Conservation (phyloP, 768 basidiomycete genomes). For the Lactifluus piperatus region DNA sequence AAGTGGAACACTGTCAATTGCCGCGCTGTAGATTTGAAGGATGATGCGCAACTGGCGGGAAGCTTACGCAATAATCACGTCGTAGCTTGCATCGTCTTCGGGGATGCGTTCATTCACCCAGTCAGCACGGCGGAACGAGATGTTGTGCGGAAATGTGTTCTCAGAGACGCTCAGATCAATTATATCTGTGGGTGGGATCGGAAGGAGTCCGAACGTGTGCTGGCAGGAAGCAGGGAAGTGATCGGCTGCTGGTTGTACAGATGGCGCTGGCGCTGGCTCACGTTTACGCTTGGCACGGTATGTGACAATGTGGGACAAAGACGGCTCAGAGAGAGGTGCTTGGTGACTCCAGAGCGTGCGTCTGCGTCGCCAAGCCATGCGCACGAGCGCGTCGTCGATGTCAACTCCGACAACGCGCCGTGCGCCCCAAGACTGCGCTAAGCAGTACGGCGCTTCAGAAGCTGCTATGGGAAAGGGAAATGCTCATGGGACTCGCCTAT, state of each 20-base stretch:
- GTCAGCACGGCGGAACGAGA: constrained; percentile 62
- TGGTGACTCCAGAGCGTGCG: constrained; percentile 66
- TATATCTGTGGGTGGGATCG: constrained; percentile 42
- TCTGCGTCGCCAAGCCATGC: constrained; percentile 65
- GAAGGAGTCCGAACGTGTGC: constrained; percentile 67
- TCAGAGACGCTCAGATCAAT: constrained; percentile 21
- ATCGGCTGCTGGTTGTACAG: constrained; percentile 23
- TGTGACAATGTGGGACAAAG: constrained; percentile 1
- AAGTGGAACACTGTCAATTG: neutral
- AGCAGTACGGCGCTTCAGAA: neutral
- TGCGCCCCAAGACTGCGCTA: constrained; percentile 60
- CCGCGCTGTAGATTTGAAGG: no score
- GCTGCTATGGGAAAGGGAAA: neutral
- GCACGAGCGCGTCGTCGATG: constrained; percentile 69
- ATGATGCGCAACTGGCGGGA: neutral
- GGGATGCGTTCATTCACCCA: constrained; percentile 54
- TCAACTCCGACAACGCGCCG: constrained; percentile 74
- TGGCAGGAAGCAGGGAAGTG: constrained; percentile 76
- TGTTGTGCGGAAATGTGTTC: constrained; percentile 65
- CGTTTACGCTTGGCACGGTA: constrained; percentile 19
- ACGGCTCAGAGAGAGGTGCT: constrained; percentile 28
- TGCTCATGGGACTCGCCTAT: constrained; percentile 22
- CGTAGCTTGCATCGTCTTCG: constrained; percentile 56
- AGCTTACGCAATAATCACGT: constrained; percentile 72
- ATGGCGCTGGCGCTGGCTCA: neutral